phyloP scores from a whole-genome alignment of 345 rosid species.

The Pelargonium nanum region DNA sequence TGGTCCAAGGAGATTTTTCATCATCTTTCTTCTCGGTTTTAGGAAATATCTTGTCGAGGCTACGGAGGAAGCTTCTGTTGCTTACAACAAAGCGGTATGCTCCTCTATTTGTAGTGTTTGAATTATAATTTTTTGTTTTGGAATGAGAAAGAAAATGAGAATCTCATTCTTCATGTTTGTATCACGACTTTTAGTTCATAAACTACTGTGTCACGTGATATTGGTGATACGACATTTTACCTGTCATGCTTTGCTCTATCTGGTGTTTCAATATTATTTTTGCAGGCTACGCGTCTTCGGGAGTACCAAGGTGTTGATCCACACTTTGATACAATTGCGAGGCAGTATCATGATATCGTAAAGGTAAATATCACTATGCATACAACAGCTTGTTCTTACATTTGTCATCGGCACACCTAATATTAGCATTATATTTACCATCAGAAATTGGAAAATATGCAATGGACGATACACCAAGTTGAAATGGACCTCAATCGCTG shows the following conservation, averaged over 20 bases:
- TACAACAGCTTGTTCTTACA: not conserved
- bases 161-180: no score
- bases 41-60: conserved; percentile 93
- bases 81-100: conserved; percentile 92
- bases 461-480: conserved; percentile 91
- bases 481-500: conserved; percentile 79
- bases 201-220: not conserved
- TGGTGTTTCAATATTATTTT: conserved; percentile 1
- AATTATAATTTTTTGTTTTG: no score
- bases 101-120: conserved; percentile 14
- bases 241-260: not conserved
- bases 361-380: conserved; percentile 38
- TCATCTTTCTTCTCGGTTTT: conserved; percentile 9
- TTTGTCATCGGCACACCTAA: not conserved
- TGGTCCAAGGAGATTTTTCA: not conserved
- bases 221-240: no score
- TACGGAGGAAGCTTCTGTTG: conserved; percentile 88
- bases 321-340: conserved; percentile 77
- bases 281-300: conserved; percentile 79
- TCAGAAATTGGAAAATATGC: conserved; percentile 92
- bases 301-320: conserved; percentile 99
- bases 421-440: conserved; percentile 12
- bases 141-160: no score
- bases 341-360: conserved; percentile 90
- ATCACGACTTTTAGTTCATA: no score